Percentiles rank a stretch among this genome's conserved stretches.
Evolutionary conservation across 2,329 filamentous ascomycete genomes (phyloP).

Genomic region (Emericellopsis atlantica): DNA sequence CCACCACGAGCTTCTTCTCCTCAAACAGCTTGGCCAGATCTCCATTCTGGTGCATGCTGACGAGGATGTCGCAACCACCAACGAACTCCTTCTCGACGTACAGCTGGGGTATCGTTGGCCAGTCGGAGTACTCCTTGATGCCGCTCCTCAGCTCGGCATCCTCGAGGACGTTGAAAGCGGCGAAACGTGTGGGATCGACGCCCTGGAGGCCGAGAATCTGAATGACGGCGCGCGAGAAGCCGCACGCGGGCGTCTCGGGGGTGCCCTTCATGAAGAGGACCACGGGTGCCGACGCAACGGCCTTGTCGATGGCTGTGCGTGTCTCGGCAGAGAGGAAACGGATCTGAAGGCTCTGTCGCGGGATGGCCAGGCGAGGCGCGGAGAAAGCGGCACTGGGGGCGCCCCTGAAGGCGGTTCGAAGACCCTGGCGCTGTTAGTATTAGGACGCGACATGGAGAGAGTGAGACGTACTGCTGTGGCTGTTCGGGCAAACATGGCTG

Average conservation of each 20-base stretch:
- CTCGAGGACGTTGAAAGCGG: conserved; percentile 96
- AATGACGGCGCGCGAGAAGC: conserved; percentile 88
- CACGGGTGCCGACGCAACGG: conserved; percentile 75
- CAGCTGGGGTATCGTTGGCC: conserved; percentile 96
- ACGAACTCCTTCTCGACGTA: conserved; percentile 95
- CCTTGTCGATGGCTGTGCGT: conserved; percentile 75
- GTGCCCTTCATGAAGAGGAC: conserved; percentile 99
- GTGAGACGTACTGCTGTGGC: too few species aligned
- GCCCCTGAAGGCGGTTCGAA: conserved; percentile 3
- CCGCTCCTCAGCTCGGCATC: conserved; percentile 77
- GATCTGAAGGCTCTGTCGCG: conserved; percentile 21
- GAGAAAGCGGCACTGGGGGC: conserved; percentile 10
- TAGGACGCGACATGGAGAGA: too few species aligned
- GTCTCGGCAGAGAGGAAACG: conserved; percentile 74
- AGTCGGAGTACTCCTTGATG: conserved; percentile 98
- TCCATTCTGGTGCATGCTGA: conserved; percentile 95
- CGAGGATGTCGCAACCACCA: conserved; percentile 92
- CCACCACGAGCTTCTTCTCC: conserved; percentile 72
- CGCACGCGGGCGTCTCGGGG: conserved; percentile 89
- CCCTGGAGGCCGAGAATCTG: conserved; percentile 92
- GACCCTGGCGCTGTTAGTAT: conserved; percentile 5
- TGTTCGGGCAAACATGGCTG: too few species aligned
- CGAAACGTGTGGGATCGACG: conserved; percentile 89
- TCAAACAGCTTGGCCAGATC: conserved; percentile 85
- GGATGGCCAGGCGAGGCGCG: too few species aligned